Percentiles rank a stretch among this genome's conserved stretches.
These are phyloP conservation scores for Gilbertella persicaria DNA, from an alignment of 371 early-diverging fungal species.

Conservation along the genomic window DNA sequence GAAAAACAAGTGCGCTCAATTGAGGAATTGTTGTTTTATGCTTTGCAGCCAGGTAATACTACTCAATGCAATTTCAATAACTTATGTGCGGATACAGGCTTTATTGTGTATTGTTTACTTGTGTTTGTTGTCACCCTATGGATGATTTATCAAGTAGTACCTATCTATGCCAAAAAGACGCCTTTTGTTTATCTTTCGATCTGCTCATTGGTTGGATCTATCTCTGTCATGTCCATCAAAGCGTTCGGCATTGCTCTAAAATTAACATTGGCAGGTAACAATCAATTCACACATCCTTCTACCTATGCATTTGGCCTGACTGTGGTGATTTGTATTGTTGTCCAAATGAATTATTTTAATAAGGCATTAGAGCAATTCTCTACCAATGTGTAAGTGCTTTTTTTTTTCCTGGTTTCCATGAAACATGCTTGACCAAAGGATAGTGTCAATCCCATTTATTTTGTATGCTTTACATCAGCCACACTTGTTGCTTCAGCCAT, in stretches of 20 bases:
- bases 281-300: slow-evolving; percentile 85
- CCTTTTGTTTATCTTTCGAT: slow-evolving; percentile 89
- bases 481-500: slow-evolving; percentile 88
- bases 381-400: slow-evolving; percentile 72
- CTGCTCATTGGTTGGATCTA: slow-evolving; percentile 84
- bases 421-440: neutral
- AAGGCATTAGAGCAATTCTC: slow-evolving; percentile 91
- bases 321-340: slow-evolving; percentile 78
- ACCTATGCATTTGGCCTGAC: slow-evolving; percentile 86
- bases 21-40: slow-evolving; percentile 62
- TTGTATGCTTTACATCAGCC: slow-evolving; percentile 91
- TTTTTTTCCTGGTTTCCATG: neutral
- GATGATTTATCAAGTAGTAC: slow-evolving; percentile 82
- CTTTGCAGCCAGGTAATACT: slow-evolving; percentile 21
- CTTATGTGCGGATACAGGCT: too few species aligned
- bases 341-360: slow-evolving; percentile 97
- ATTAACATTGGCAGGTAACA: slow-evolving; percentile 87
- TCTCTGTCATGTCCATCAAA: slow-evolving; percentile 91
- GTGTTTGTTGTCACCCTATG: slow-evolving; percentile 63
- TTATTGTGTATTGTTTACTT: slow-evolving; percentile 73
- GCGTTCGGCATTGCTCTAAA: slow-evolving; percentile 91
- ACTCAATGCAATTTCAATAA: too few species aligned
- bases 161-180: slow-evolving; percentile 74
- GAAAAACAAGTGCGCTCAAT: slow-evolving; percentile 73
- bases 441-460: slow-evolving; percentile 87